Percentiles rank a stretch among this genome's conserved stretches.
phyloP scores from a whole-genome alignment of 2,329 filamentous ascomycete species.

The Nemania sp. region DNA sequence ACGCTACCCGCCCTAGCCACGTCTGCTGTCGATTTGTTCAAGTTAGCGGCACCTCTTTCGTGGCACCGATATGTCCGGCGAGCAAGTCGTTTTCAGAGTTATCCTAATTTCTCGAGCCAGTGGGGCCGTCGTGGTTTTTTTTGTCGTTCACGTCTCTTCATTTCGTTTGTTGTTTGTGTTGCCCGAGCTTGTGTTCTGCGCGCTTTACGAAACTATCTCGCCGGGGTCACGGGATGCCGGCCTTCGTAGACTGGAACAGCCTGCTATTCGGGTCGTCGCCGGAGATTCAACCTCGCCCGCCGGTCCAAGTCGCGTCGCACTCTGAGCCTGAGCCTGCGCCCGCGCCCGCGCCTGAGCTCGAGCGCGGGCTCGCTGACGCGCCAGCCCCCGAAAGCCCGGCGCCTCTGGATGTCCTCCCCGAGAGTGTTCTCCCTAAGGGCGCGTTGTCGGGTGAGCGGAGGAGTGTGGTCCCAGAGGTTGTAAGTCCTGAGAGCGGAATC shows the following conservation, averaged over 20 bases:
- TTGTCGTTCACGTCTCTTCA: constrained; percentile 14
- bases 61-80: constrained; percentile 27
- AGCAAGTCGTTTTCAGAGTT: constrained; percentile 14
- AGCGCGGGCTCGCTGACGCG: constrained; percentile 7
- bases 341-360: no score
- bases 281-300: constrained; percentile 10
- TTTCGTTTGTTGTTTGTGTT: constrained; percentile 21
- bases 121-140: constrained; percentile 27
- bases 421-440: constrained; percentile 1
- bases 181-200: constrained; percentile 8
- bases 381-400: constrained; percentile 7
- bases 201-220: constrained; percentile 17
- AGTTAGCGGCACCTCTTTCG: constrained; percentile 20
- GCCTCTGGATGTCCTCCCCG: not conserved
- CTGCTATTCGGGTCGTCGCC: constrained; percentile 28
- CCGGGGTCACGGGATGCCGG: constrained; percentile 28
- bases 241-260: constrained; percentile 32
- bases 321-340: not conserved
- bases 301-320: constrained; percentile 16
- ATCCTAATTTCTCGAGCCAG: constrained; percentile 10
- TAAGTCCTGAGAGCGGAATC: not conserved
- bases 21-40: constrained; percentile 4
- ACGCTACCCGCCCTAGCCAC: constrained; percentile 12
- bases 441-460: constrained; percentile 1
- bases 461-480: not conserved